A percentile compares a stretch with the other conserved stretches of the same genome.
Evolutionary conservation across 2,329 filamentous ascomycete species (phyloP).

Genomic region (Neurospora crassa): DNA sequence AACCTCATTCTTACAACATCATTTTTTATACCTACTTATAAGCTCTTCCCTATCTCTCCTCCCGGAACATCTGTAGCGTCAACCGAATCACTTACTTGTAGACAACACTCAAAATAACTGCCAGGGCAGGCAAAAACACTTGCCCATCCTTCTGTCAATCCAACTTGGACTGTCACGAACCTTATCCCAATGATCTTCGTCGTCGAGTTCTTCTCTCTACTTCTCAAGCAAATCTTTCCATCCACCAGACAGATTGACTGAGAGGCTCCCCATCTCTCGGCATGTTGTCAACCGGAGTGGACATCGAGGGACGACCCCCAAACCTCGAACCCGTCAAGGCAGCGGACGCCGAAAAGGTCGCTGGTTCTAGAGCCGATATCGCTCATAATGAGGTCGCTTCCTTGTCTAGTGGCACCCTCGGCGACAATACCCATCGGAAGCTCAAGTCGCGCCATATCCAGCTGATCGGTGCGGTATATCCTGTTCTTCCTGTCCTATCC

Average conservation of each 20-base stretch:
- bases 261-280: not conserved
- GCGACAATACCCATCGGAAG: conserved; percentile 38
- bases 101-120: not conserved
- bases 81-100: not conserved
- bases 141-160: not conserved
- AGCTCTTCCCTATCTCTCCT: not conserved
- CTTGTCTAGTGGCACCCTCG: conserved; percentile 7
- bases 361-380: not conserved
- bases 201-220: conserved; percentile 22
- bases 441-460: conserved; percentile 50
- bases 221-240: conserved; percentile 21
- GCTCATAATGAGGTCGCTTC: conserved; percentile 7
- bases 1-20: not conserved
- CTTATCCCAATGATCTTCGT: conserved; percentile 17
- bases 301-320: conserved; percentile 5
- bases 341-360: conserved; percentile 9
- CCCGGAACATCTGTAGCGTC: not conserved
- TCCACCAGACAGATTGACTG: not conserved
- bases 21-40: not conserved
- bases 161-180: not conserved
- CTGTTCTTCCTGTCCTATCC: not conserved
- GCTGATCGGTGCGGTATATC: conserved; percentile 29
- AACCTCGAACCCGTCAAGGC: conserved; percentile 4
- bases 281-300: conserved; percentile 10
- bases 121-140: not conserved